A percentile compares a stretch with the other conserved stretches of the same genome.
phyloP scores from a whole-genome alignment of 176 grass and related monocot genomes.

The Bothriochloa decipiens region DNA sequence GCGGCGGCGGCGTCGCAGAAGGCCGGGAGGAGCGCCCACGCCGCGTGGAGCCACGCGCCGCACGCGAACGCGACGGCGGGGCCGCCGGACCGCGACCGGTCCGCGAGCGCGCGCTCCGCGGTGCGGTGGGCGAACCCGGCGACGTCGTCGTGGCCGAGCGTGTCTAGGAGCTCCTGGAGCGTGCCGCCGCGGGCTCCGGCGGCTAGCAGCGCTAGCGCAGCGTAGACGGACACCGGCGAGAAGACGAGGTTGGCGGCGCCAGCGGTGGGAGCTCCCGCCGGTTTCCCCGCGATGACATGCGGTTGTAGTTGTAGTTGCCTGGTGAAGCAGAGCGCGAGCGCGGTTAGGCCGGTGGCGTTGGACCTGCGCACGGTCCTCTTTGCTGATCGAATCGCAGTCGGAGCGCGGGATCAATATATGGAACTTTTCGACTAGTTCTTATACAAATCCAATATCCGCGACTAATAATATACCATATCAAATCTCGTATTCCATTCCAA shows the following conservation, averaged over 20 bases:
- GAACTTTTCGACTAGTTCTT: background rate
- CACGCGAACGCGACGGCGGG: background rate
- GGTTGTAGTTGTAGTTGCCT: background rate
- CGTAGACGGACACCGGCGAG: background rate
- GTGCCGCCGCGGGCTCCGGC: background rate
- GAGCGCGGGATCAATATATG: background rate
- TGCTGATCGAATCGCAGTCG: background rate
- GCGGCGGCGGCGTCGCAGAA: background rate
- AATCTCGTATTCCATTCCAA: background rate
- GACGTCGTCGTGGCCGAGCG: background rate
- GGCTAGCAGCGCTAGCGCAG: background rate
- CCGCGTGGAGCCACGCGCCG: background rate
- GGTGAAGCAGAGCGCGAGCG: background rate
- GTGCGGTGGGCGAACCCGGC: background rate
- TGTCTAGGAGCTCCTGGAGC: background rate
- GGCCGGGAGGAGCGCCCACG: background rate
- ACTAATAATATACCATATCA: background rate
- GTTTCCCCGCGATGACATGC: background rate
- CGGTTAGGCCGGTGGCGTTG: background rate
- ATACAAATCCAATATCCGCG: background rate
- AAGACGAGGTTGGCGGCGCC: background rate
- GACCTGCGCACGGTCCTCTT: background rate
- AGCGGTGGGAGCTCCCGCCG: too few species aligned
- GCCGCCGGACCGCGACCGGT: background rate
- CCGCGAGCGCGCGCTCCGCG: background rate